Base-by-base conservation (phyloP, 148 eudicot species). In the Dianthus caryophyllus region DNA sequence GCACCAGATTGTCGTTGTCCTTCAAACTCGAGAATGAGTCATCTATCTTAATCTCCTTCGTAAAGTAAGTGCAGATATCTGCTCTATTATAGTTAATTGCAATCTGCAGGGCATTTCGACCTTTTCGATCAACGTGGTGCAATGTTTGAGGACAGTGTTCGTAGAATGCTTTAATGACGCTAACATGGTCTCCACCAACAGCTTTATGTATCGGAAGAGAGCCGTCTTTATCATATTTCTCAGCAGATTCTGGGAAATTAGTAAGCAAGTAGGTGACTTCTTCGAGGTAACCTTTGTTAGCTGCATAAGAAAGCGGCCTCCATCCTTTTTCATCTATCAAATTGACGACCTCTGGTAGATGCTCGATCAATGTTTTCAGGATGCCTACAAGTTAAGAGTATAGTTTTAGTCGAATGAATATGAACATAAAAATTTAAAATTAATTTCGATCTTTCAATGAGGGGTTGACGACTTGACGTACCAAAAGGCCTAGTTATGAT, bases 61-160 rank as follows among this genome's bases (percentile, higher is more conserved):
- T 57, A 15, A 57, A 26, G 17, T 57, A 27, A 24, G 36, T 7
- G n/a, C 26, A 57, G n/a, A 57, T 30, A 6, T 57, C 36, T n/a
- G 31, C 61, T 57, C n/a, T 29, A 25, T 16, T 38, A 57, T 57
- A 63, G 24, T 30, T 2, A 21, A 25, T 33, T 41, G 66, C 66
- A 63, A 63, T 39, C 9, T 63, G 50, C 41, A 63, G 52, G 0
- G 44, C 25, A 36, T 18, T 63, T 63, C 30, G 66, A 41, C 51
- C 66, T 63, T 44, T 63, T 13, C 13, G 21, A 24, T 48, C 47
- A 18, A 2, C n/a, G n/a, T n/a, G n/a, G n/a, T n/a, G n/a, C n/a
- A n/a, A n/a, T n/a, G n/a, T n/a, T n/a, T n/a, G n/a, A n/a, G n/a
- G n/a, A n/a, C n/a, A n/a, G n/a, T n/a, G n/a, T n/a, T n/a, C n/a